These are phyloP conservation scores for Zelonia costaricensis DNA, from an alignment of 208 protist genomes.

Conservation along the genomic window DNA sequence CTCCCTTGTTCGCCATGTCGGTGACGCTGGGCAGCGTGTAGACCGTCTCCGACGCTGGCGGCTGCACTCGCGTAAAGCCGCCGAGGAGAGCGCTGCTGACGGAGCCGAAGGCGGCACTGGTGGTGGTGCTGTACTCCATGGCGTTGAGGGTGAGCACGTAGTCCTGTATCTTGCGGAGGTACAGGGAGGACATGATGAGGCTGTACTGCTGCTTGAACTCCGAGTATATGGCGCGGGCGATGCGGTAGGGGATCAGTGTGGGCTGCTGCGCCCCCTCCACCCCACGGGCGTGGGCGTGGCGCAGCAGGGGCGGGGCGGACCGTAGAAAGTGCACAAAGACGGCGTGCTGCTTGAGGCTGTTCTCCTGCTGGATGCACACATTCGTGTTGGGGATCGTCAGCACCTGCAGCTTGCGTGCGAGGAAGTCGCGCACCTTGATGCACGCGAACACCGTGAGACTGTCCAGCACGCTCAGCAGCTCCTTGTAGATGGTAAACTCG, in stretches of 20 bases:
- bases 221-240: conserved; percentile 65
- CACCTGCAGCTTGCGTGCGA: conserved; percentile 66
- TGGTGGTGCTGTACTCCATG: conserved; percentile 60
- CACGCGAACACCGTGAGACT: conserved; percentile 76
- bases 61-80: conserved; percentile 18
- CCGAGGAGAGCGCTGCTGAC: conserved; percentile 15
- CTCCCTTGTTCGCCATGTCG: conserved; percentile 21
- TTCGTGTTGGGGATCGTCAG: conserved; percentile 78
- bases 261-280: conserved; percentile 27
- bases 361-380: conserved; percentile 83
- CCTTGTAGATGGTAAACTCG: conserved; percentile 55
- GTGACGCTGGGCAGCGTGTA: conserved; percentile 63
- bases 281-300: conserved; percentile 32
- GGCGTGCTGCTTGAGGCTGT: conserved; percentile 59
- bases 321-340: conserved; percentile 83
- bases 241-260: conserved; percentile 56
- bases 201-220: conserved; percentile 79
- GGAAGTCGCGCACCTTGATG: conserved; percentile 69
- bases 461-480: conserved; percentile 64
- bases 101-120: conserved; percentile 10
- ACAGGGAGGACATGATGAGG: conserved; percentile 72
- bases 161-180: conserved; percentile 66
- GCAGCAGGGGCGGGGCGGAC: conserved; percentile 47
- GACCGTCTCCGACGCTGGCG: conserved; percentile 19
- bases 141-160: conserved; percentile 78